Evolutionary conservation across 2,329 filamentous ascomycete genomes (phyloP), one percentile per base, ranked within the genome.

Genomic region (Ceratocystis variospora): DNA sequence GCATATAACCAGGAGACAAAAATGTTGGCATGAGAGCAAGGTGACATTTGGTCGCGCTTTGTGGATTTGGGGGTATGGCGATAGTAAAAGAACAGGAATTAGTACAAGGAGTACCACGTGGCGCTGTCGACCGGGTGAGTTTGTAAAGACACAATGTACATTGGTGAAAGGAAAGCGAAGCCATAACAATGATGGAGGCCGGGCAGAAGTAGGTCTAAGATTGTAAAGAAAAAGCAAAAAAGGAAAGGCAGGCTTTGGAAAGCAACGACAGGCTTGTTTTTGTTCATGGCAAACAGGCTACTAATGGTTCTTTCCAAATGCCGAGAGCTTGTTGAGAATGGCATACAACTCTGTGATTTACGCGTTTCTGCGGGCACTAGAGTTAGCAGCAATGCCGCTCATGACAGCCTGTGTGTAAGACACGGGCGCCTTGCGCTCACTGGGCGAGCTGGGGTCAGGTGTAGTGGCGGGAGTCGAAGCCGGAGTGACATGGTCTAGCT

Each of bases 391-490:
- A 19, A 62, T 25, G 33, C 59, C 59, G 33, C 44, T 62, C 33
- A 44, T 28, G 37, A 44, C 59, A 62, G 55, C 55, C 28, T 59
- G 55, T n/a, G 55, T 59, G 25, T 59, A 59, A 3, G 55, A 59
- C 28, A 45, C 50, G 8, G 22, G 15, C n/a, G 55, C 28, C 33
- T 46, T 66, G 28, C 61, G 25, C 41, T 37, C 44, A 6, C 61
- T 41, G 57, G 28, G 46, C 48, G 25, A 61, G 72, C 88, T 88
- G 48, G 83, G 83, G 71, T 87, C 86, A 70, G 82, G 86, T 1
- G 86, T 88, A 65, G 89, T 79, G 25, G 80, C 80, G 1, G 87
- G 88, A 0, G 86, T 87, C 7, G 85, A 83, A 0, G 81, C 80
- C 8, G 55, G 55, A 7, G 55, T 59, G 55, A 37, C 79, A 78